Evolutionary conservation across 1,139 yeast genomes (phyloP), one percentile per base, ranked within the genome.

Genomic region (Diutina siamensis): DNA sequence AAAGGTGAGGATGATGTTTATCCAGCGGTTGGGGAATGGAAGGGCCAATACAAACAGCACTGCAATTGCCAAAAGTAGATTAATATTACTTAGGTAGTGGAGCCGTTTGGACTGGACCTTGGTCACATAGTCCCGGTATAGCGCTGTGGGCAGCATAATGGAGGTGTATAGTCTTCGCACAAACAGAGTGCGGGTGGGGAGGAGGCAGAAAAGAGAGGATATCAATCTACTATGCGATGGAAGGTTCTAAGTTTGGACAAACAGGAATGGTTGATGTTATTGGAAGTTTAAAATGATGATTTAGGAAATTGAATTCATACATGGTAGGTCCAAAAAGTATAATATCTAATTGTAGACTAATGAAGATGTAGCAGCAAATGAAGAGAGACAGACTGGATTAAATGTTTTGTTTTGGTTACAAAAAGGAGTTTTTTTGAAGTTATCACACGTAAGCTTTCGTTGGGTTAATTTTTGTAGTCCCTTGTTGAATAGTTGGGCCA

Each of bases 51-150:
- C 52, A 18, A 65, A 47, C 10, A 68, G 58, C n/a, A 57, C 44
- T 8, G 55, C 45, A 3, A 65, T 20, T 1, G 73, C 58, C 32
- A 63, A 38, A 12, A 69, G 47, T 33, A 57, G 54, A 46, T 57
- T 55, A 40, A 68, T 57, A 45, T 68, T 65, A 53, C 62, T 61
- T 44, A 65, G 62, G 50, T 58, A 70, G 47, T 59, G 61, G 56
- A 68, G 59, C 45, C 75, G 54, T 49, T 68, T 67, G 44, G 55
- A 50, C 44, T 60, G 55, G 3, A 68, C 71, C 46, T 63, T 64
- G 27, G 50, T 49, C 51, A 64, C 68, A 50, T 63, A 59, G 35
- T 55, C 46, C 45, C 58, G 59, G 51, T 65, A 66, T 33, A 57
- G 54, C 3, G 13, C 17, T 18, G 22, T 20, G 28, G 28, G 9